Evolutionary conservation across 202 grass and related monocot genomes (phyloP).

Genomic region (Setaria italica): DNA sequence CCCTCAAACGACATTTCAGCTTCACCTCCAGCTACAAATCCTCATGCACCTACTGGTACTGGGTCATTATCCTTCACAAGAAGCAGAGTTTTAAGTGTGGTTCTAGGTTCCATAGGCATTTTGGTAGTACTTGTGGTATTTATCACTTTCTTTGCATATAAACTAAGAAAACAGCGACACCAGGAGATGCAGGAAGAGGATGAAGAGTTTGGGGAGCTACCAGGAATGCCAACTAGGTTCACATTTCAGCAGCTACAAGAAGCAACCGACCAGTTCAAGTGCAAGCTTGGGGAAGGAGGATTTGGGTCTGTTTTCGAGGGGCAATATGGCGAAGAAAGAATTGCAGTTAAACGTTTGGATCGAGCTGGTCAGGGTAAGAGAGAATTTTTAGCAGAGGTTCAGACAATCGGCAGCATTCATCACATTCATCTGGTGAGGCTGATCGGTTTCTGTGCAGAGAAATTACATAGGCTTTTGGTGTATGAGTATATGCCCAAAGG

Average conservation of each 20-base stretch:
- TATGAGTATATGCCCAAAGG: constrained; percentile 68
- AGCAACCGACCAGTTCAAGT: constrained; percentile 42
- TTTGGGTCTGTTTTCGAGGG: constrained; percentile 52
- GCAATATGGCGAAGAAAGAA: constrained; percentile 38
- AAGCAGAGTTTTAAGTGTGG: background rate
- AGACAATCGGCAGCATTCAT: constrained; percentile 41
- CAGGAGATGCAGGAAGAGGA: background rate
- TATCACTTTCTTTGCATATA: background rate
- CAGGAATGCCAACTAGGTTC: constrained; percentile 29
- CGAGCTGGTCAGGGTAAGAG: constrained; percentile 46
- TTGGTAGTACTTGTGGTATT: background rate
- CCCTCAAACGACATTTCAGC: background rate
- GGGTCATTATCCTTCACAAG: background rate
- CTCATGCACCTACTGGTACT: background rate
- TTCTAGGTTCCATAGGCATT: background rate
- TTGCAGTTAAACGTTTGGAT: constrained; percentile 52
- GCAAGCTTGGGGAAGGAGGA: constrained; percentile 47
- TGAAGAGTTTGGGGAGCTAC: constrained; percentile 23
- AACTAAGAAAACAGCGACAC: background rate
- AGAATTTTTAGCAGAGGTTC: constrained; percentile 58
- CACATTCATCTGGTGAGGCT: constrained; percentile 45
- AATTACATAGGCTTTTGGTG: constrained; percentile 43
- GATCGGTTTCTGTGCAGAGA: constrained; percentile 47
- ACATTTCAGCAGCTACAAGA: constrained; percentile 38
- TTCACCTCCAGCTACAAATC: background rate